Conservation (phyloP, 2,329 filamentous ascomycete genomes). For the Botryotinia convoluta region DNA sequence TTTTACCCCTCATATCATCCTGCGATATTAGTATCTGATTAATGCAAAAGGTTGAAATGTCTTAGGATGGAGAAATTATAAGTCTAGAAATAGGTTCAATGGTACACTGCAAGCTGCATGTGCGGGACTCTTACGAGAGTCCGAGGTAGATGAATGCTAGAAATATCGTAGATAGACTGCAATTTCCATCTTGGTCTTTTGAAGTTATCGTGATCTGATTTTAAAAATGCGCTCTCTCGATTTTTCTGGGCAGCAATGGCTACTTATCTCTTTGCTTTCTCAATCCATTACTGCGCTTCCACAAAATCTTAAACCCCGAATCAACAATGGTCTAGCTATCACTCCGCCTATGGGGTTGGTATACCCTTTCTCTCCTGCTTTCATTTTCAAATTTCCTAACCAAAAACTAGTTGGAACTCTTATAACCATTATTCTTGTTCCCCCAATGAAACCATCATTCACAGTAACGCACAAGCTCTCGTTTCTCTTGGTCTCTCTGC, state of each 20-base stretch:
- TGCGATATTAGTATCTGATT: background rate
- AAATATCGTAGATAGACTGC: background rate
- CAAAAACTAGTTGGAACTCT: conserved; percentile 44
- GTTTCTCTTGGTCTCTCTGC: conserved; percentile 45
- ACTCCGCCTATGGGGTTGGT: conserved; percentile 33
- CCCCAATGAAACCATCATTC: conserved; percentile 47
- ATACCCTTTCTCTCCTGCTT: background rate
- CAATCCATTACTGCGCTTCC: background rate
- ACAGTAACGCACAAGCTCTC: conserved; percentile 47
- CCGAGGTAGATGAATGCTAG: background rate
- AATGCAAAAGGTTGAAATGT: background rate
- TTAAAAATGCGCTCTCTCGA: background rate
- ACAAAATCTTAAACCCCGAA: conserved; percentile 14
- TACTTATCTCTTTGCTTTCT: conserved; percentile 4
- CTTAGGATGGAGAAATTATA: background rate
- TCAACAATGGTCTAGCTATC: conserved; percentile 31
- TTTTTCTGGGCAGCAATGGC: background rate
- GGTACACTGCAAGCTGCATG: background rate
- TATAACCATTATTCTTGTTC: conserved; percentile 51
- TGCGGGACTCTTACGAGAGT: background rate
- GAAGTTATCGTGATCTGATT: background rate
- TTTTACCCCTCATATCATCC: background rate
- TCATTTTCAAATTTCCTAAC: background rate
- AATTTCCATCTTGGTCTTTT: too few relatives aligned
- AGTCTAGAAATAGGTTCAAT: background rate